Evolutionary conservation across 208 protist species (phyloP), one percentile per base, ranked within the genome.

Genomic region (Herpetomonas tarakana): DNA sequence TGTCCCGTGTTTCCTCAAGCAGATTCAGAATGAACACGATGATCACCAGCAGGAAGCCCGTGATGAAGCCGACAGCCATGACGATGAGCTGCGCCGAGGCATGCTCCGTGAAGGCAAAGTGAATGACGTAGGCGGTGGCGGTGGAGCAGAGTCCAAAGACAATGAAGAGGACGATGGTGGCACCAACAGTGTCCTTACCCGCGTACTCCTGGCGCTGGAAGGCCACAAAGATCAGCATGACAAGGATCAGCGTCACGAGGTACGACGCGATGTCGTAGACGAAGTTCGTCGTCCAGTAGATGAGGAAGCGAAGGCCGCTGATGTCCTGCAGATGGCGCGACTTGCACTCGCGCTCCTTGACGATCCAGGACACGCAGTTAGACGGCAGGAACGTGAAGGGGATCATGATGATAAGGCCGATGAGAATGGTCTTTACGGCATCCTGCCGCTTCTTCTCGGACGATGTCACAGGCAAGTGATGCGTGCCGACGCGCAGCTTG

Each of bases 361-460:
- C 76, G 9, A 86, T 49, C 59, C 66, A 82, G 11, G 58, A 56
- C 1, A 86, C 63, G 57, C 58, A 82, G 11, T 68, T 84, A 19
- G 81, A 78, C n/a, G 81, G 78, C 21, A 88, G 61, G 51, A 85
- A 80, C n/a, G 75, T 64, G 52, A 88, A 82, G 25, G 81, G 81
- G 35, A 85, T 78, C 67, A 84, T 76, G n/a, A 85, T 65, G 27
- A 85, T 47, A 18, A 82, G 58, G 26, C 62, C 45, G 19, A 78
- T 67, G 21, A 86, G 35, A 16, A 83, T 51, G 2, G 62, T 28
- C 29, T 71, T 53, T 18, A 81, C 47, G 14, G 38, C 41, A 45
- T 74, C 38, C 2, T 4, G 12, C 35, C 29, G 27, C 27, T 21
- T 53, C 29, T 53, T 54, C 27, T 51, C 51, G 14, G 12, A 41